Conservation (phyloP, 2,329 filamentous ascomycete genomes). For the Colletotrichum camelliae region DNA sequence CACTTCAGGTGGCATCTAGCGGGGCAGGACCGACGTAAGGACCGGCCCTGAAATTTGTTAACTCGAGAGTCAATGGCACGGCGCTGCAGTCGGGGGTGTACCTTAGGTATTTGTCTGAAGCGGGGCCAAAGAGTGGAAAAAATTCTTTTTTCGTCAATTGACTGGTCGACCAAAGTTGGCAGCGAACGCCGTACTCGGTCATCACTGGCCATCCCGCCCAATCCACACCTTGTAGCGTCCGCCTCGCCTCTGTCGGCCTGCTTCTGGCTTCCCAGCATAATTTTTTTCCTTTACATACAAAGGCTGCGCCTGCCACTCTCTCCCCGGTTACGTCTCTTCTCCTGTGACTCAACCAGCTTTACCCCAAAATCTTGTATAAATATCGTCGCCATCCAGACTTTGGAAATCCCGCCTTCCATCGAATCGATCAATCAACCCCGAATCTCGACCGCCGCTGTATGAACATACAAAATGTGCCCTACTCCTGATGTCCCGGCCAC, state of each 20-base stretch:
- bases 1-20: slow-evolving; percentile 19
- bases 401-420: not conserved
- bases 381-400: not conserved
- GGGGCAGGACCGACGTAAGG: slow-evolving; percentile 11
- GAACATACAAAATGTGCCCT: slow-evolving; percentile 22
- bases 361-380: slow-evolving; percentile 9
- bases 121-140: slow-evolving; percentile 20
- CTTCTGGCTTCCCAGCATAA: slow-evolving; percentile 8
- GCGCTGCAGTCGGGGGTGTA: not conserved
- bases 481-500: slow-evolving; percentile 21
- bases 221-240: slow-evolving; percentile 21
- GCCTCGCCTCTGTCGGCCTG: slow-evolving; percentile 8
- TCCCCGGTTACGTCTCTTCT: not conserved
- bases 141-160: slow-evolving; percentile 16
- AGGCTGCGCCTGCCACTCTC: not conserved
- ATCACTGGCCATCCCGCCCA: slow-evolving; percentile 23
- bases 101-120: slow-evolving; percentile 1
- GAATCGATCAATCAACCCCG: not conserved
- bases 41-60: slow-evolving; percentile 7
- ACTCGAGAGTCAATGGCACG: slow-evolving; percentile 13
- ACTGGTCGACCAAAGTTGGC: slow-evolving; percentile 2
- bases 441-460: not conserved
- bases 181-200: slow-evolving; percentile 22
- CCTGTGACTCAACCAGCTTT: slow-evolving; percentile 19
- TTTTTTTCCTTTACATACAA: slow-evolving; percentile 1